Conservation (phyloP, 371 early-diverging fungal genomes). For the Mycotypha africana region DNA sequence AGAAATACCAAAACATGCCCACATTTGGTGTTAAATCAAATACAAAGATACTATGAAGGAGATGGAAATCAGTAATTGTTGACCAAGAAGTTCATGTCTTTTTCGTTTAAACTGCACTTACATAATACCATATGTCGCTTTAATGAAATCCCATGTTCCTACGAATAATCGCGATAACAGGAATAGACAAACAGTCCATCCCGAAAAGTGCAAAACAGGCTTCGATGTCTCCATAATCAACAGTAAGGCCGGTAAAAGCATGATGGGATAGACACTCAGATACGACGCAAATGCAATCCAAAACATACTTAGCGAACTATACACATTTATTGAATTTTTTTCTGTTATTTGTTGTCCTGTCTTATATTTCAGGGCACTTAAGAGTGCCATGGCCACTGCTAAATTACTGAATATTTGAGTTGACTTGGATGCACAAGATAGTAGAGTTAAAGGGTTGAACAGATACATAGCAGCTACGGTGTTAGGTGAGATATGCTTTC, state of each 20-base stretch:
- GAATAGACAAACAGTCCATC: conserved; percentile 43
- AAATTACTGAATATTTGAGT: conserved; percentile 72
- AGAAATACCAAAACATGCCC: conserved; percentile 97
- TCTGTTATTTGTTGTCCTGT: background rate
- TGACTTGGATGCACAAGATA: conserved; percentile 70
- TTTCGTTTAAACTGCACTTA: conserved; percentile 30
- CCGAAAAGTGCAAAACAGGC: background rate
- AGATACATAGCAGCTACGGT: conserved; percentile 61
- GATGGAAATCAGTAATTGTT: too few relatives aligned
- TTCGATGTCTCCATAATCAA: conserved; percentile 19
- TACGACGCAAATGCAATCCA: conserved; percentile 73
- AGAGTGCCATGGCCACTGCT: conserved; percentile 60
- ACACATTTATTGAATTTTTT: conserved; percentile 4
- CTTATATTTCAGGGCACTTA: conserved; percentile 60
- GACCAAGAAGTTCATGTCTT: too few relatives aligned
- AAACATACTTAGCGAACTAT: conserved; percentile 55
- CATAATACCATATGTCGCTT: conserved; percentile 74
- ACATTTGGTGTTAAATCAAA: conserved; percentile 92
- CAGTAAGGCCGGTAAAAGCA: conserved; percentile 69
- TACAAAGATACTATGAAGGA: conserved; percentile 41
- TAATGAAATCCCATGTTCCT: conserved; percentile 71
- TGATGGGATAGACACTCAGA: conserved; percentile 76
- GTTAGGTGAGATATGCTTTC: conserved; percentile 19
- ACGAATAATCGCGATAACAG: conserved; percentile 52
- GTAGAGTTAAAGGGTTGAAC: conserved; percentile 79